Conservation (phyloP, 2,329 filamentous ascomycete species). For the Zymoseptoria passerinii region DNA sequence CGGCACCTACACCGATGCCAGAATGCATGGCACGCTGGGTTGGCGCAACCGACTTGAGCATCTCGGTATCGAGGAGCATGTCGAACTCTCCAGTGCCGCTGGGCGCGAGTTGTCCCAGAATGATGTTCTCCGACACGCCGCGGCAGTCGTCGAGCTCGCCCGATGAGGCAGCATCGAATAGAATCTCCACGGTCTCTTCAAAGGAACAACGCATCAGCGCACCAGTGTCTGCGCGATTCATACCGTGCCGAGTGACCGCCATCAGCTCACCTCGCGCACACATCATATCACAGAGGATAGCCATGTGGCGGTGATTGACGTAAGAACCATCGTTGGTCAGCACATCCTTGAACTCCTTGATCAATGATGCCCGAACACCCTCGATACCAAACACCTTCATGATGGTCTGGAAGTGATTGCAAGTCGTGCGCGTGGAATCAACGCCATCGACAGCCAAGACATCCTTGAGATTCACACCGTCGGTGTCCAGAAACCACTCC, state of each 20-base stretch:
- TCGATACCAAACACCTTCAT: conserved; percentile 95
- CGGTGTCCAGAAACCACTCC: conserved; percentile 95
- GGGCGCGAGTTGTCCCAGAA: conserved; percentile 92
- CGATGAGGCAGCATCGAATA: conserved; percentile 87
- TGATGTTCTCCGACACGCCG: conserved; percentile 97
- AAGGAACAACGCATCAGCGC: conserved; percentile 99
- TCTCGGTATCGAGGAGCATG: conserved; percentile 82
- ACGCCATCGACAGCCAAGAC: conserved; percentile 84
- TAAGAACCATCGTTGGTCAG: conserved; percentile 98
- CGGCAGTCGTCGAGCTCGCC: conserved; percentile 96
- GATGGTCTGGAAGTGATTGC: conserved; percentile 92
- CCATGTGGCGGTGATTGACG: conserved; percentile 96
- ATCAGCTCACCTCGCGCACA: conserved; percentile 89
- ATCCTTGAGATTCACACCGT: conserved; percentile 74
- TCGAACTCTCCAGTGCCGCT: conserved; percentile 97
- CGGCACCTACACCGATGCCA: conserved; percentile 71
- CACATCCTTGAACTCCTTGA: conserved; percentile 83
- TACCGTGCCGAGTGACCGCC: conserved; percentile 94
- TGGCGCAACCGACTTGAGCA: conserved; percentile 92
- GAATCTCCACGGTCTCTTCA: conserved; percentile 97
- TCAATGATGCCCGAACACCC: conserved; percentile 75
- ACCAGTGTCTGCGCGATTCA: conserved; percentile 95
- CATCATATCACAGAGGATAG: conserved; percentile 94
- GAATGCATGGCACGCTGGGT: conserved; percentile 44
- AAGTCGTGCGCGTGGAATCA: conserved; percentile 76